Evolutionary conservation across 2,329 filamentous ascomycete genomes (phyloP).

Genomic region (Dactylellina parvicollis): DNA sequence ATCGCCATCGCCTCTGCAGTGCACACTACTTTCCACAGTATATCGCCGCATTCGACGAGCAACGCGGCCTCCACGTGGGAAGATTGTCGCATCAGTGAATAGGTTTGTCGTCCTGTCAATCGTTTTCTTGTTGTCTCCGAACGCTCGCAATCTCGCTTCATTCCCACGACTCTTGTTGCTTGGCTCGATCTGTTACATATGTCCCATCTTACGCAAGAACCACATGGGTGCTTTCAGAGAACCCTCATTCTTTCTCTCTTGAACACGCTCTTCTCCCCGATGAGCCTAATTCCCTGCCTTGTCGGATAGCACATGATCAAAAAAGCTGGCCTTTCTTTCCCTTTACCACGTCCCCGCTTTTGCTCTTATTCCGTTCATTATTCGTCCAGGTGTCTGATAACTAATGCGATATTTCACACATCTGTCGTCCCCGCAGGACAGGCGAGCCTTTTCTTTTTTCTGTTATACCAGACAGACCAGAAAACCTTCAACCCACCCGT

Average conservation of each 20-base stretch:
- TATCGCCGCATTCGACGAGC: too few species aligned
- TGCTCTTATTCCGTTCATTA: conserved; percentile 5
- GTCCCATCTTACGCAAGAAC: conserved; percentile 33
- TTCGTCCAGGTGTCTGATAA: neutral
- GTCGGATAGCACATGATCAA: conserved; percentile 11
- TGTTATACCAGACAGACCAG: conserved; percentile 14
- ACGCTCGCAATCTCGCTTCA: conserved; percentile 46
- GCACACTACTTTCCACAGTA: neutral
- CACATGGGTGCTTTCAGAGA: conserved; percentile 2
- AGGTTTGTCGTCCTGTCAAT: conserved; percentile 47
- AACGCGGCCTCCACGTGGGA: conserved; percentile 25
- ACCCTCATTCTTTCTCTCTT: conserved; percentile 42
- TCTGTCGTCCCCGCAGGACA: conserved; percentile 24
- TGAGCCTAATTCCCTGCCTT: conserved; percentile 36
- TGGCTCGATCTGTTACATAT: conserved; percentile 31
- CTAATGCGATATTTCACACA: conserved; percentile 31
- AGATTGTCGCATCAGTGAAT: conserved; percentile 23
- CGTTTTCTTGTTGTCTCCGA: conserved; percentile 12
- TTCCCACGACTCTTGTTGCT: conserved; percentile 13
- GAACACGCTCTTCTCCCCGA: conserved; percentile 13
- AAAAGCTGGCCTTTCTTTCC: conserved; percentile 39
- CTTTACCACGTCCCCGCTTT: too few species aligned
- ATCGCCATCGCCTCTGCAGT: neutral
- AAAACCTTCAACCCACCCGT: neutral
- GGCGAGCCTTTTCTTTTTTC: neutral